A percentile compares a stretch with the other conserved stretches of the same genome.
phyloP scores from a whole-genome alignment of 2,329 filamentous ascomycete species.

The Colletotrichum liaoningense region DNA sequence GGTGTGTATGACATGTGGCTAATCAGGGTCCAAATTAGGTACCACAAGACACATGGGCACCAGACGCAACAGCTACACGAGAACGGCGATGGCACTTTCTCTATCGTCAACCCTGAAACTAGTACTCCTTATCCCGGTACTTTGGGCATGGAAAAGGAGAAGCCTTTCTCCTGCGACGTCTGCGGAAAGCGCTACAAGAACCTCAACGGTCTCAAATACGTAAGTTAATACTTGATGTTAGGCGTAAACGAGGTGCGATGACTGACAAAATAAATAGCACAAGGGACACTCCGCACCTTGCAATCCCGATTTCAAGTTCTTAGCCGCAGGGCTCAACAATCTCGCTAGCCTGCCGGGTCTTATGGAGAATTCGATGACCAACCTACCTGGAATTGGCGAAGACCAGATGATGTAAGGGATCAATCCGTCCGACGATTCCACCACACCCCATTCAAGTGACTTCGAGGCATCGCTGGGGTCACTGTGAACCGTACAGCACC shows the following conservation, averaged over 20 bases:
- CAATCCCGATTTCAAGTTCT: slow-evolving; percentile 79
- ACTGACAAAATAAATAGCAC: slow-evolving; percentile 57
- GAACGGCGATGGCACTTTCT: slow-evolving; percentile 96
- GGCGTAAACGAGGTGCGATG: background rate
- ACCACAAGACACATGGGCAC: slow-evolving; percentile 87
- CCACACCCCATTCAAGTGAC: background rate
- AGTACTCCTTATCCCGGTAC: slow-evolving; percentile 95
- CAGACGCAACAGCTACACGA: slow-evolving; percentile 97
- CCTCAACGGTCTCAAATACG: slow-evolving; percentile 96
- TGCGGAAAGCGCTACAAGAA: slow-evolving; percentile 99
- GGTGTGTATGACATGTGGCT: slow-evolving; percentile 10
- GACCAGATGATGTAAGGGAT: slow-evolving; percentile 47
- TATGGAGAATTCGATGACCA: slow-evolving; percentile 42
- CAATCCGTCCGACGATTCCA: background rate
- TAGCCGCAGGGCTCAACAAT: slow-evolving; percentile 57
- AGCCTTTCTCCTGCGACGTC: slow-evolving; percentile 96
- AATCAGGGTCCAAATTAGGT: slow-evolving; percentile 53
- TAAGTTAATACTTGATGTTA: slow-evolving; percentile 51
- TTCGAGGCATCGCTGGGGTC: background rate
- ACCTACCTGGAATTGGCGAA: slow-evolving; percentile 56
- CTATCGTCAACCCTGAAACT: slow-evolving; percentile 96
- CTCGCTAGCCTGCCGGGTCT: slow-evolving; percentile 42
- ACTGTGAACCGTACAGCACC: background rate
- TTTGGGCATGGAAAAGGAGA: slow-evolving; percentile 99
- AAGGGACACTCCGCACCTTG: slow-evolving; percentile 89